Percentiles rank a stretch among this genome's conserved stretches.
phyloP scores from a whole-genome alignment of 257 asterid genomes.

The Nicotiana benthamiana region DNA sequence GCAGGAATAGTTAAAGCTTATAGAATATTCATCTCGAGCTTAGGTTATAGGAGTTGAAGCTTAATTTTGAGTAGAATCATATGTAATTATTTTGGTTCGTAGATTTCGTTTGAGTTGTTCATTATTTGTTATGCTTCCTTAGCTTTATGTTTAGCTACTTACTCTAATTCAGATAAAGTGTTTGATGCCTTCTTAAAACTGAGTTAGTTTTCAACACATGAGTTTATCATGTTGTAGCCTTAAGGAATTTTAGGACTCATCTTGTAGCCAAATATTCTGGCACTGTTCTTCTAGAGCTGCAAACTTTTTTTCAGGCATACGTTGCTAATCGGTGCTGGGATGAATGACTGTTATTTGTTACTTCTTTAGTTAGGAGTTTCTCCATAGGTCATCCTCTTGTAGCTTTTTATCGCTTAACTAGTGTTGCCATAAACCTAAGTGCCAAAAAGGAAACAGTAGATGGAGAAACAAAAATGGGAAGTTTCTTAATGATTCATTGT shows the following conservation, averaged over 20 bases:
- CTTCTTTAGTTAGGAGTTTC: not conserved
- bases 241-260: not conserved
- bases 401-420: not conserved
- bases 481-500: not conserved
- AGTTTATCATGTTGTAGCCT: not conserved
- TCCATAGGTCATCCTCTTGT: not conserved
- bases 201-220: not conserved
- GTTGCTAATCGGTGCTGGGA: not conserved
- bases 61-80: not conserved
- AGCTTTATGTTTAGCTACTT: not conserved
- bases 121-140: not conserved
- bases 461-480: not conserved
- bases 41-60: not conserved
- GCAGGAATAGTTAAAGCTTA: not conserved
- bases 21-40: not conserved
- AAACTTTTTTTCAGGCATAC: not conserved
- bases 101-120: not conserved
- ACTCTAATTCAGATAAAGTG: not conserved
- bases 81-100: not conserved
- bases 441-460: not conserved
- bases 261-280: not conserved
- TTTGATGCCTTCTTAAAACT: not conserved
- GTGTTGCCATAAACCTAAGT: not conserved
- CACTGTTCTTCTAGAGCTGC: not conserved
- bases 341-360: not conserved